Base-by-base conservation (phyloP, 1,284 basidiomycete species). In the Xerocomus cyaneibrunnescens region DNA sequence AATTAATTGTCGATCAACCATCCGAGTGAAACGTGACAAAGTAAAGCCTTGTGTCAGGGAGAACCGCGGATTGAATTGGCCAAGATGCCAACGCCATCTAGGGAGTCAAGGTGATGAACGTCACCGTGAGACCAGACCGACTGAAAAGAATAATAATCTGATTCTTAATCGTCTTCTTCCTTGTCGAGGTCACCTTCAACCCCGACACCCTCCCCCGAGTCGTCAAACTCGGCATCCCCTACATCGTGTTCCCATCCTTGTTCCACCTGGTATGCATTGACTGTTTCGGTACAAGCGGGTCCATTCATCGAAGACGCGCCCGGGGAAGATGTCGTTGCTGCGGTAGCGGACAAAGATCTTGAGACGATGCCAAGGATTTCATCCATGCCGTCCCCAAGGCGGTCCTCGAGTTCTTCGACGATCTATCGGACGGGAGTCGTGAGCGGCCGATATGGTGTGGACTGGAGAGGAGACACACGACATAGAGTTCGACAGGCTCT, bases 371-470 rank as follows among this genome's bases (percentile, higher is more conserved):
- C 59, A 3, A 92, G 74, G 9, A 97, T 83, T 17, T 84, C 79
- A 16, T 89, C 79, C 73, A 94, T 88, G 34, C 77, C 75, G 21
- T 84, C 79, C 0, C 83, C 80, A 7, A 95, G 79, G 36, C 94
- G 80, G 56, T 89, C 87, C 68, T 94, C 91, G 2, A 93, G 74
- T 67, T 96, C 93, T 70, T 97, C 93, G 14, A 98, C 83, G 45
- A 95, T 87, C 93, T 96, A 59, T 39, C 21, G 30, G 35, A n/a
- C 39, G 39, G 27, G 27, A 9, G 10, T n/a, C 21, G 23, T 55
- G 48, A 56, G 45, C 22, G 32, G n/a, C 23, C 5, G 36, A n/a
- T 3, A 16, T 2, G 25, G 2, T 22, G 38, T 12, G 14, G 7
- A 17, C 8, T 19, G 30, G 16, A 36, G 34, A n/a, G n/a, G 30